Evolutionary conservation across 2,329 filamentous ascomycete species (phyloP), one percentile per base, ranked within the genome.

Genomic region (Aspergillus calidoustus): DNA sequence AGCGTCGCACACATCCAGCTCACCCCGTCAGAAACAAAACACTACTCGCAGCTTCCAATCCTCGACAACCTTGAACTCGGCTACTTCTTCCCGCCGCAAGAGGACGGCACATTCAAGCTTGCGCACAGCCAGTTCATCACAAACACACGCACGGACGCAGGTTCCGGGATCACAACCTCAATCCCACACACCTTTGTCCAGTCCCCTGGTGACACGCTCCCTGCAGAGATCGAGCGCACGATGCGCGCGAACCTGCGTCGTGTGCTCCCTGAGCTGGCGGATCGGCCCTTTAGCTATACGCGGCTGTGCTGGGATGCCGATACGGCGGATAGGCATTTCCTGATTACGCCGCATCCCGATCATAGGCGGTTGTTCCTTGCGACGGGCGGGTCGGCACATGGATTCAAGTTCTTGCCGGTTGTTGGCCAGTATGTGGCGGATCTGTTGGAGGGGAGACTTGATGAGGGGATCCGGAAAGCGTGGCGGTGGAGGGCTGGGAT

Each of bases 261-360:
- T n/a, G 25, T 51, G 13, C 23, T 51, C 4, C 48, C 48, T 4
- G 48, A 51, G 48, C 48, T 51, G 6, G 48, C 48, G 25, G 48
- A 51, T 8, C 48, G 28, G 7, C 22, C 23, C 7, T 51, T 25
- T 11, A n/a, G n/a, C 4, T 51, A n/a, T 5, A 34, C 48, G 9
- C 23, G 48, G 28, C 23, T 51, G 15, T 51, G 48, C 23, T 51
- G 31, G 51, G 51, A 54, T 15, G 51, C 51, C 8, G 51, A 54
- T 54, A 54, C 51, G 31, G 51, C 51, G 31, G 31, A 38, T 38
- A 8, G 31, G 81, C 68, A 38, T 38, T 81, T 81, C 64, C 80
- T 82, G 64, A 81, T 81, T 66, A 81, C 78, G 4, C 79, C 79
- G 11, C 80, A 82, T 66, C 68, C 79, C 3, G 76, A 74, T 19